Base-by-base conservation (phyloP, 23 red algal genomes). In the Pyropia haitanensis region DNA sequence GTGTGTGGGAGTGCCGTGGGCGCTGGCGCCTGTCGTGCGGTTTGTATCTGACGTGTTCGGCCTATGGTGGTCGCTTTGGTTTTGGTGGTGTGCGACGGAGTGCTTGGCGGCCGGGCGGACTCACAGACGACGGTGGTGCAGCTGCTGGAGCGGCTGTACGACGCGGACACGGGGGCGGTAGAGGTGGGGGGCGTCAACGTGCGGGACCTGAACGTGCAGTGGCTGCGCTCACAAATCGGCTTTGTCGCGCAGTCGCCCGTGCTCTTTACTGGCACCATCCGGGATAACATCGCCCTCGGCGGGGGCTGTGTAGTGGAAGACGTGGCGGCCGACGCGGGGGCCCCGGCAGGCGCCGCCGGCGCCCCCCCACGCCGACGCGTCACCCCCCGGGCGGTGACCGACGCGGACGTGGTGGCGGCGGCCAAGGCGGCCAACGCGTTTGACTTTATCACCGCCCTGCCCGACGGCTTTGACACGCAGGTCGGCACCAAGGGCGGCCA, bases 231-330 rank as follows among this genome's bases (percentile, higher is more conserved):
- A 0, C 82, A 90, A 75, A 91, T 98, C 10, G 94, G 94, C 14
- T 87, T 91, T 44, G 94, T 98, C 10, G 70, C 79, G 30, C 94
- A 98, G 68, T 82, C 84, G 75, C 94, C 94, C 22, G 82, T 81
- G 5, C 57, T 98, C 0, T 98, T 98, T 53, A 71, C 83, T 27
- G 71, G 76, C 16, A 73, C 85, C 10, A 98, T 98, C 51, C 81
- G 88, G 29, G 85, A 98, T 7, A 98, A 98, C 70, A 85, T 98
- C 34, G 77, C 63, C 3, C 79, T 85, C 56, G 94, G 94, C 26
- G 86, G 69, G 28, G 18, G 67, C 30, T n/a, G 34, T 30, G 44
- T 68, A 3, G 60, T 90, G 57, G 75, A 76, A 58, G 60, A 59
- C 3, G 76, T 73, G 32, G 65, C 69, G 13, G 64, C 23, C 31